Base-by-base conservation (phyloP, 805 yeast species). In the Suhomyces canberraensis region DNA sequence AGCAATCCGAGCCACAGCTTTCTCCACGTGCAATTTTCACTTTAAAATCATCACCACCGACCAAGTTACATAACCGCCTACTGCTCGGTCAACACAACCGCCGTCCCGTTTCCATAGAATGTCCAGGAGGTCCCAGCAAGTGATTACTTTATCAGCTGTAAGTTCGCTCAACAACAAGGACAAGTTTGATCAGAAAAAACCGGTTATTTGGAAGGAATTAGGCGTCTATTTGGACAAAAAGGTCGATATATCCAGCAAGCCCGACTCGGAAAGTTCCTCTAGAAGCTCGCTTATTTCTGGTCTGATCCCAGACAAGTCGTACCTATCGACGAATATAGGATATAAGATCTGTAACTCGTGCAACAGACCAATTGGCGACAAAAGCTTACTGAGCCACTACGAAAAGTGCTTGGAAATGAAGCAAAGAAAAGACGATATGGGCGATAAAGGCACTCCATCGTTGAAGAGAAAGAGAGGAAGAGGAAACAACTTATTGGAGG, bases 171-270 rank as follows among this genome's bases (percentile, higher is more conserved):
- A 52, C 39, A 52, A 46, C 22, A 42, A 36, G 37, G 43, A 32
- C 19, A 49, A 37, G 40, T 11, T 17, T 29, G 35, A 40, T 25
- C 39, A 33, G 35, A 50, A 49, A 28, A 56, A 60, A 37, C 54
- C 61, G 8, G 58, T 63, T 20, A 56, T 63, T 40, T 68, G 74
- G 74, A 68, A 67, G 47, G 74, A 68, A 29, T 60, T 68, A 37
- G 74, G 74, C 8, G 63, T 56, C 8, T 68, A 62, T 40, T 51
- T 68, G 33, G 74, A 67, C 42, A 65, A 62, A 42, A 64, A 64
- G 35, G 44, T 67, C 30, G 57, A 57, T 27, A 44, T 54, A 39
- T 51, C 43, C 31, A 46, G 50, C 32, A 56, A 59, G 35, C 48
- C 58, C 13, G 50, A 50, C 25, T 29, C 35, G 25, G 45, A 40